Percentiles rank a stretch among this genome's conserved stretches.
These are phyloP conservation scores for Puccinia coronata DNA, from an alignment of 1,284 basidiomycete genomes.

Conservation along the genomic window DNA sequence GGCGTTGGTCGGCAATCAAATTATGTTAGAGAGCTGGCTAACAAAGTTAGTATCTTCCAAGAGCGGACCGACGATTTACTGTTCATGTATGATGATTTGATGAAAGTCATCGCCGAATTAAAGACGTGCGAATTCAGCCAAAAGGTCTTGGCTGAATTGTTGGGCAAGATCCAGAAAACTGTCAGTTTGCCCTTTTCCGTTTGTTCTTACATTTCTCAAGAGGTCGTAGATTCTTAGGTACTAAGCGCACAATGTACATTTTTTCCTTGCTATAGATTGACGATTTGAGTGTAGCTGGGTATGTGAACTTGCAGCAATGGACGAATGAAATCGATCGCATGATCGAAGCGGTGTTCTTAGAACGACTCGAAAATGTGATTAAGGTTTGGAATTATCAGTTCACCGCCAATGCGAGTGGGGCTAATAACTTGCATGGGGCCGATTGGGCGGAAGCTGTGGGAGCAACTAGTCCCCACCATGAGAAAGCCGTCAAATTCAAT, in stretches of 20 bases:
- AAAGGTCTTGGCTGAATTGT: conserved; percentile 75
- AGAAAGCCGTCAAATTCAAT: conserved; percentile 35
- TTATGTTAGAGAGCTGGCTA: conserved; percentile 93
- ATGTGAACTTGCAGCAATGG: conserved; percentile 97
- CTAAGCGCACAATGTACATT: neutral
- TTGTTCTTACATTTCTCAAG: neutral
- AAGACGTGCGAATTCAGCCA: conserved; percentile 78
- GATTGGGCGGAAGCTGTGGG: conserved; percentile 25
- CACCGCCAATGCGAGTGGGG: conserved; percentile 55
- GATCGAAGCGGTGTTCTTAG: conserved; percentile 79
- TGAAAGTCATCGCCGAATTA: conserved; percentile 80
- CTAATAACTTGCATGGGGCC: neutral
- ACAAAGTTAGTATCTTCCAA: conserved; percentile 68
- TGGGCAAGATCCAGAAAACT: conserved; percentile 81
- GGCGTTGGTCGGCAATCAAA: conserved; percentile 74
- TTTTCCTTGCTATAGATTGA: conserved; percentile 71
- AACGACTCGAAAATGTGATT: conserved; percentile 75
- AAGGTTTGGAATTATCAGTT: conserved; percentile 87
- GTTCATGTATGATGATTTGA: conserved; percentile 83
- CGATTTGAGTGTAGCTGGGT: conserved; percentile 89
- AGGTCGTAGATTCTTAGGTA: neutral
- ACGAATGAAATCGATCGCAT: conserved; percentile 81
- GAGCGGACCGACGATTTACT: conserved; percentile 94
- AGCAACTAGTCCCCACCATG: neutral
- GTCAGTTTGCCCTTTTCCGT: conserved; percentile 62